These are phyloP conservation scores for Camillea tinctor DNA, from an alignment of 2,329 filamentous ascomycete species.

Conservation along the genomic window DNA sequence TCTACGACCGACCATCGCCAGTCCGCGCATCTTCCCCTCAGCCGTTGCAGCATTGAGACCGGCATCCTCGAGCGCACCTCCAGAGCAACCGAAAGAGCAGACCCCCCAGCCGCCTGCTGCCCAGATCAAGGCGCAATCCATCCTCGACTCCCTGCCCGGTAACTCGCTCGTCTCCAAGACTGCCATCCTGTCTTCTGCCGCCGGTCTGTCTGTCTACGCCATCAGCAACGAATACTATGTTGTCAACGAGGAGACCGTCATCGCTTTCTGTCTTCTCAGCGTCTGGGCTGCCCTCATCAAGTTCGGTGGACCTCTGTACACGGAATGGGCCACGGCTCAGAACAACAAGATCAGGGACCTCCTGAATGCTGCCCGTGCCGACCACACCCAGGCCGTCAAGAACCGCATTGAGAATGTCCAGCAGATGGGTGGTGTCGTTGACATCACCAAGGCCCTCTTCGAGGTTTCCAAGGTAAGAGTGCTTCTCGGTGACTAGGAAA, in stretches of 20 bases:
- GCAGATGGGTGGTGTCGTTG: conserved; percentile 91
- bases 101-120: not conserved
- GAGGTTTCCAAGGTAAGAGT: conserved; percentile 88
- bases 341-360: conserved; percentile 92
- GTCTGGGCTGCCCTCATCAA: conserved; percentile 92
- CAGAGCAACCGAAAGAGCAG: conserved; percentile 73
- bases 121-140: conserved; percentile 86
- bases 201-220: conserved; percentile 87
- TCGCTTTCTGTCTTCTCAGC: conserved; percentile 86
- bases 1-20: conserved; percentile 79
- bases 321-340: conserved; percentile 86
- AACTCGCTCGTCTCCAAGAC: conserved; percentile 93
- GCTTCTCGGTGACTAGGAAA: not conserved
- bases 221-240: conserved; percentile 99
- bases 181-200: conserved; percentile 90
- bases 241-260: conserved; percentile 97
- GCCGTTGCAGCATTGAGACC: conserved; percentile 57
- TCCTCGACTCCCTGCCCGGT: conserved; percentile 90
- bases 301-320: conserved; percentile 90
- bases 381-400: conserved; percentile 96
- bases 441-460: conserved; percentile 95
- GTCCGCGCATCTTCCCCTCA: conserved; percentile 47
- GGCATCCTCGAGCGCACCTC: conserved; percentile 71
- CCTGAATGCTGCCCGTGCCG: conserved; percentile 87
- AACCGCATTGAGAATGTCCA: conserved; percentile 89